phyloP scores from a whole-genome alignment of 371 early-diverging fungal species.

The Fennellomyces sp. region DNA sequence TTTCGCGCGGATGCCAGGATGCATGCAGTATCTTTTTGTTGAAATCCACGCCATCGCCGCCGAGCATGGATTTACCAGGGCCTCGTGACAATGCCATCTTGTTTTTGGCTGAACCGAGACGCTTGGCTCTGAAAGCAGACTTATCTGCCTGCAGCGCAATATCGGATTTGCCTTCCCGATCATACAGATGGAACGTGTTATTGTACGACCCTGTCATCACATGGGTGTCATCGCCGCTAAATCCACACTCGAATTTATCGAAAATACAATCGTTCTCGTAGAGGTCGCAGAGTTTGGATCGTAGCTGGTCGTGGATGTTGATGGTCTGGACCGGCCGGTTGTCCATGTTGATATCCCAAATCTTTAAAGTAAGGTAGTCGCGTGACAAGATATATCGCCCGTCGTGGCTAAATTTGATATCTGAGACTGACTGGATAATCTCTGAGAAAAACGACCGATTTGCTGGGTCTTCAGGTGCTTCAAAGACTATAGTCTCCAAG shows the following conservation, averaged over 20 bases:
- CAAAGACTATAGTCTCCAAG: slow-evolving; percentile 67
- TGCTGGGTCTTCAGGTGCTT: slow-evolving; percentile 90
- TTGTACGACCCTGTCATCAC: slow-evolving; percentile 95
- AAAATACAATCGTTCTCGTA: slow-evolving; percentile 98
- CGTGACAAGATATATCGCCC: slow-evolving; percentile 96
- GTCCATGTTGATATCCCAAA: slow-evolving; percentile 98
- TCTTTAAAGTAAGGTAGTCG: slow-evolving; percentile 92
- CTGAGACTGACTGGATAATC: slow-evolving; percentile 94
- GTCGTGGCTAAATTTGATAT: slow-evolving; percentile 90
- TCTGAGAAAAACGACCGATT: slow-evolving; percentile 95
- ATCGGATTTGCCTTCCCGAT: slow-evolving; percentile 71
- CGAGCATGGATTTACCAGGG: slow-evolving; percentile 30
- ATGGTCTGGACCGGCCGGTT: slow-evolving; percentile 88
- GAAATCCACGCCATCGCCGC: slow-evolving; percentile 82
- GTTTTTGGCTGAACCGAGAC: slow-evolving; percentile 65
- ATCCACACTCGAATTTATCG: slow-evolving; percentile 97
- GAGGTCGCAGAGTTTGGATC: slow-evolving; percentile 91
- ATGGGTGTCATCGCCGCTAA: slow-evolving; percentile 82
- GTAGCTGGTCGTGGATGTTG: slow-evolving; percentile 89
- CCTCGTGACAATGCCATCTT: slow-evolving; percentile 29
- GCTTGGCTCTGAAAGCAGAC: slow-evolving; percentile 92
- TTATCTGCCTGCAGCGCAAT: slow-evolving; percentile 94
- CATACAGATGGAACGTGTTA: slow-evolving; percentile 94
- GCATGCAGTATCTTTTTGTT: slow-evolving; percentile 96
- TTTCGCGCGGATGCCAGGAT: slow-evolving; percentile 97